phyloP scores from a whole-genome alignment of 371 early-diverging fungal genomes.

The Cokeromyces recurvatus region DNA sequence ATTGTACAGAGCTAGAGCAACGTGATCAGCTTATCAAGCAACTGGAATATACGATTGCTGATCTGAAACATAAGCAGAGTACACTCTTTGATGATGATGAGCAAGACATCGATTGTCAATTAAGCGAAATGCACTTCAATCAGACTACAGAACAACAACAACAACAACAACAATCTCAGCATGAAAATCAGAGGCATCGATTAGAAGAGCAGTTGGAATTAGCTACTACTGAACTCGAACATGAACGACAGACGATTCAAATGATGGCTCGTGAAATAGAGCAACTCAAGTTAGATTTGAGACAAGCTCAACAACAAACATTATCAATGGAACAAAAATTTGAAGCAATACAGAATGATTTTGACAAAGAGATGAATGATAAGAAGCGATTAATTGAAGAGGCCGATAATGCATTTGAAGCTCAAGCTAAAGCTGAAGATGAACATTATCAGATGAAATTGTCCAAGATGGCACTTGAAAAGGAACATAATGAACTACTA shows the following conservation, averaged over 20 bases:
- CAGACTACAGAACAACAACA: background rate
- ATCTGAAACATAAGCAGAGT: slow-evolving; percentile 23
- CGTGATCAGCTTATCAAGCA: slow-evolving; percentile 21
- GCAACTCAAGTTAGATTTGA: slow-evolving; percentile 16
- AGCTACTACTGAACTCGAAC: slow-evolving; percentile 29
- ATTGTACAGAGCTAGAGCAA: slow-evolving; percentile 8
- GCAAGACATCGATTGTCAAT: slow-evolving; percentile 7
- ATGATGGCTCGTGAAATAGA: slow-evolving; percentile 12
- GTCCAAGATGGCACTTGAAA: slow-evolving; percentile 26
- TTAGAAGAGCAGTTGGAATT: slow-evolving; percentile 38
- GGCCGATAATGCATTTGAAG: slow-evolving; percentile 36
- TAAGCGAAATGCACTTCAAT: background rate
- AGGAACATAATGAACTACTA: slow-evolving; percentile 37
- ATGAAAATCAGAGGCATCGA: slow-evolving; percentile 30
- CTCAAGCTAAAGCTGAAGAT: slow-evolving; percentile 34
- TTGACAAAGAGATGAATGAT: slow-evolving; percentile 31
- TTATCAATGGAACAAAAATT: slow-evolving; percentile 18
- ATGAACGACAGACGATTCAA: slow-evolving; percentile 14
- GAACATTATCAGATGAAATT: slow-evolving; percentile 34
- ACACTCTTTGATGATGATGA: slow-evolving; percentile 24
- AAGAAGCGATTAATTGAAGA: slow-evolving; percentile 40
- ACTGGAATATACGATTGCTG: slow-evolving; percentile 20
- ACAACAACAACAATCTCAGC: background rate
- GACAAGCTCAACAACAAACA: slow-evolving; percentile 14
- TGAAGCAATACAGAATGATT: slow-evolving; percentile 20